Conservation (phyloP, 805 yeast genomes). For the Candida anglica region DNA sequence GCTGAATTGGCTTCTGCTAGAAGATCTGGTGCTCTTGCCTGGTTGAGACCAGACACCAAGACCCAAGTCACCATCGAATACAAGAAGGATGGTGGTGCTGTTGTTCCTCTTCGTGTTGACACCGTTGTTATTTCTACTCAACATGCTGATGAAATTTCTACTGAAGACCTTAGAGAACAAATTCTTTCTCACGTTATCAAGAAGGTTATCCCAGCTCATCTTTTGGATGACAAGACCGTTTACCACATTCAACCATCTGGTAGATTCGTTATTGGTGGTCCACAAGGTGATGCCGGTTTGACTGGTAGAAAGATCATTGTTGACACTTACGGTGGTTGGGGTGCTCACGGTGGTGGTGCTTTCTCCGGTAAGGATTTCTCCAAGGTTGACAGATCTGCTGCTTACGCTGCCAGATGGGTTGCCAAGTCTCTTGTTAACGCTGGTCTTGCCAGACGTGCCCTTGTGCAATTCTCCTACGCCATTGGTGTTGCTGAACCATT, state of each 20-base stretch:
- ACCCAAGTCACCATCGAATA: conserved; percentile 99
- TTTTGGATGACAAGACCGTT: conserved; percentile 90
- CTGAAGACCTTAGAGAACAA: conserved; percentile 84
- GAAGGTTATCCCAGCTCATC: conserved; percentile 86
- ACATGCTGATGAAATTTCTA: conserved; percentile 93
- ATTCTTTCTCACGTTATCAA: conserved; percentile 77
- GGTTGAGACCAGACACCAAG: conserved; percentile 99
- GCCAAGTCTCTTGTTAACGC: conserved; percentile 97
- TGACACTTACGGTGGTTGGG: conserved; percentile 99
- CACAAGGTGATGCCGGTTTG: conserved; percentile 99
- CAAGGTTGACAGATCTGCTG: conserved; percentile 99
- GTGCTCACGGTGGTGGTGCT: conserved; percentile 99
- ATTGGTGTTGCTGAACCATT: conserved; percentile 99
- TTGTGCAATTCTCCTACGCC: conserved; percentile 98
- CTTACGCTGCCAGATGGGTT: conserved; percentile 99
- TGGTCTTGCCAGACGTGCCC: conserved; percentile 92
- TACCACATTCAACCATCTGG: conserved; percentile 99
- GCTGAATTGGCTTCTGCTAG: conserved; percentile 96
- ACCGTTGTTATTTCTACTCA: conserved; percentile 97
- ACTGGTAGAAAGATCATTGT: conserved; percentile 99
- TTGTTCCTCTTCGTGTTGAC: conserved; percentile 93
- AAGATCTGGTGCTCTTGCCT: conserved; percentile 88
- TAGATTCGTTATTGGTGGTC: conserved; percentile 99
- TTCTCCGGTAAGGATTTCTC: conserved; percentile 99
- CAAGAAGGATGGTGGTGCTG: conserved; percentile 91